Conservation (phyloP, 345 rosid genomes). For the Populus tremula region DNA sequence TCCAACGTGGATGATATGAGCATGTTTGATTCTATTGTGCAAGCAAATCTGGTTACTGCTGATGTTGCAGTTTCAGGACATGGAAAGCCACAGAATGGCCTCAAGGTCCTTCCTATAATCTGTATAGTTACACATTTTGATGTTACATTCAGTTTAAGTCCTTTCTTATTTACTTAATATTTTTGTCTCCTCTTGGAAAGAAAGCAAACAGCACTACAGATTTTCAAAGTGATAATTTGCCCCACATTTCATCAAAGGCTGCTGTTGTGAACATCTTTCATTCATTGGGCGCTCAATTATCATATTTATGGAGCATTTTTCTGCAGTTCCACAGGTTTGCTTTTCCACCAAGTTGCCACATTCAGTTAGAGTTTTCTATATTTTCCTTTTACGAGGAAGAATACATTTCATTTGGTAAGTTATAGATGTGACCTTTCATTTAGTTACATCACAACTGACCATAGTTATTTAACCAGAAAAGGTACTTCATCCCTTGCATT, state of each 20-base stretch:
- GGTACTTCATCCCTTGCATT: not conserved
- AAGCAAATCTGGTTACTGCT: slow-evolving; percentile 33
- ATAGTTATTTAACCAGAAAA: not conserved
- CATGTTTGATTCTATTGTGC: slow-evolving; percentile 37
- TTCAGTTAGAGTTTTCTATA: not conserved
- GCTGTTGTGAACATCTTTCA: slow-evolving; percentile 48
- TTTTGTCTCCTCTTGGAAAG: slow-evolving; percentile 42
- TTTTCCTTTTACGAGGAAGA: not conserved
- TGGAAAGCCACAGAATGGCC: slow-evolving; percentile 62
- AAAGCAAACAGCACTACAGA: slow-evolving; percentile 39
- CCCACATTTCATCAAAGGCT: slow-evolving; percentile 46
- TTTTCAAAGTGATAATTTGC: slow-evolving; percentile 40
- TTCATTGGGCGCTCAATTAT: slow-evolving; percentile 60
- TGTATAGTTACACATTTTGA: slow-evolving; percentile 9
- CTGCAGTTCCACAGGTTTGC: slow-evolving; percentile 84
- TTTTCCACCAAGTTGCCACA: slow-evolving; percentile 1
- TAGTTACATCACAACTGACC: not conserved
- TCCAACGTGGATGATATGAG: slow-evolving; percentile 47
- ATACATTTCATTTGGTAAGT: not conserved
- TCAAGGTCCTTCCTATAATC: slow-evolving; percentile 72
- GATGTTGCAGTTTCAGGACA: slow-evolving; percentile 46
- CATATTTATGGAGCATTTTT: slow-evolving; percentile 71
- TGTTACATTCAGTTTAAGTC: slow-evolving; percentile 11
- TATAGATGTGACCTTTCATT: not conserved
- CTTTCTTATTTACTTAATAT: slow-evolving; percentile 13